Base-by-base conservation (phyloP, 2,329 filamentous ascomycete genomes). In the Colletotrichum gigasporum region DNA sequence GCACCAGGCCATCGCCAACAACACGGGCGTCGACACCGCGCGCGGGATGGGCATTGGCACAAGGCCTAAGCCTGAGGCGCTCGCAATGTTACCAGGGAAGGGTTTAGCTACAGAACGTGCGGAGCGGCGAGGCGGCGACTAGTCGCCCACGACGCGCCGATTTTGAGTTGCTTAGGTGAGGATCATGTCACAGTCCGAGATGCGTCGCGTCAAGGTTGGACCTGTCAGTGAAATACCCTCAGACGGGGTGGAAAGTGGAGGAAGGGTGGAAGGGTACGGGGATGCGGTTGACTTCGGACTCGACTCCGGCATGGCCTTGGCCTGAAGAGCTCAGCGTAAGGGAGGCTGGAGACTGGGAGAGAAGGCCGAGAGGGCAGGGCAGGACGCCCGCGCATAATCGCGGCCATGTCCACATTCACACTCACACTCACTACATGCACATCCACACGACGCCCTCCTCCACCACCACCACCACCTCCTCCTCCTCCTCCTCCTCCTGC, bases 281-380 rank as follows among this genome's bases (percentile, higher is more conserved):
- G 51, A 47, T 55, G 57, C 24, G 47, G 37, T 47, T 50, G 64
- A 44, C 58, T 63, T 75, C 75, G 75, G 75, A 65, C 56, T 50
- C 5, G 34, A 55, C 62, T 65, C 62, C 62, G 56, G 41, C 66
- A 74, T 73, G 52, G 53, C 53, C 52, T 44, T 73, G 52, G 53
- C 53, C 52, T 44, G 47, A 66, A 66, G 24, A 44, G 45, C 34
- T 50, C 47, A 64, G 63, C 34, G 30, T 45, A 63, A 39, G 41
- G 35, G 20, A 45, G 32, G 35, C 53, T 20, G 37, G n/a, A n/a
- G n/a, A n/a, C n/a, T n/a, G n/a, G n/a, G n/a, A n/a, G n/a, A n/a
- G n/a, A n/a, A n/a, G n/a, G n/a, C n/a, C n/a, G n/a, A n/a, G n/a
- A n/a, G n/a, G n/a, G n/a, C n/a, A n/a, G 55, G 28, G 45, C 28